Evolutionary conservation across 192 early-diverging fungal species (phyloP), one percentile per base, ranked within the genome.

Genomic region (Coemansia sp.): DNA sequence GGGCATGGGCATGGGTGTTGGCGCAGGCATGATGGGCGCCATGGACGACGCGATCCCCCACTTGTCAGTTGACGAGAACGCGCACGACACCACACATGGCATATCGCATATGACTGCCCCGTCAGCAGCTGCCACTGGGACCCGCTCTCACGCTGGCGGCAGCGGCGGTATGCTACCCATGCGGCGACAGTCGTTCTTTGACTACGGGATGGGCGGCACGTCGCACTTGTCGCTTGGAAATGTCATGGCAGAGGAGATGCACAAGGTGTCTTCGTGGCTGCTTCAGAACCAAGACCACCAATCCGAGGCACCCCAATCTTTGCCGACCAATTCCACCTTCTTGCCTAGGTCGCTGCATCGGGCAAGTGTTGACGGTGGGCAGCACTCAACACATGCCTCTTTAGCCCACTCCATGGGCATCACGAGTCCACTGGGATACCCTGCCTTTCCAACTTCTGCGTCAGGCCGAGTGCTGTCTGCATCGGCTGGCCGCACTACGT

Each of bases 1-100:
- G 62, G 77, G 78, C 41, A 72, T 77, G 71, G 76, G 81, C 52
- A 84, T 84, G 77, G 82, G 82, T 0, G 42, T 85, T 12, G 82
- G 82, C 29, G 82, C 82, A 20, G 78, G 82, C 15, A 75, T 85
- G 72, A 76, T 85, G 69, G 68, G 78, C 44, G 67, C 74, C 13
- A 79, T 85, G 75, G 82, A 85, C 70, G 82, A 85, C 24, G 51
- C 63, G n/a, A 77, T 85, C 9, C 82, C 82, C 9, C 78, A 80
- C 65, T 38, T 85, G n/a, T 80, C 82, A 15, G 68, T 85, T 13
- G 82, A 77, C 54, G 78, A 75, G 6, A 20, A 27, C 33, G 16
- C 68, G 16, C 43, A 73, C 51, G 77, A 73, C 22, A 42, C 73
- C 3, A 60, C 72, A 7, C 65, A 64, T 27, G 67, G 71, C 0